A percentile compares a stretch with the other conserved stretches of the same genome.
Evolutionary conservation across 2,329 filamentous ascomycete genomes (phyloP).

Genomic region (Cercospora zeae-maydis): DNA sequence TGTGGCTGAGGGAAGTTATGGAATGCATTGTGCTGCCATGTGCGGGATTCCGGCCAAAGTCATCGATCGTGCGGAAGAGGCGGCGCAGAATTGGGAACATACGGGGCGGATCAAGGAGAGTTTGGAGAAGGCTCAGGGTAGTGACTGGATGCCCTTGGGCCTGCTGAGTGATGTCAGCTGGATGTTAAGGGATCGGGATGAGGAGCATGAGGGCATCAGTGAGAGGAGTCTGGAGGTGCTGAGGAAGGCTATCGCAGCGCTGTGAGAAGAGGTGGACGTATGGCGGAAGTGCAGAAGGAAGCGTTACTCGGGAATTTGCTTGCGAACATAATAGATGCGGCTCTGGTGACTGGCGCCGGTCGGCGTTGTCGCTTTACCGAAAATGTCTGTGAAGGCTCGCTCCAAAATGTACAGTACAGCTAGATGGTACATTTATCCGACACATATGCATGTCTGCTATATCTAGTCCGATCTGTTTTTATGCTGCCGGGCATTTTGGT

Average conservation of each 20-base stretch:
- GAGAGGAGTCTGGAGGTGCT: conserved; percentile 56
- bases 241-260: conserved; percentile 53
- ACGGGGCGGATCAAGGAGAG: conserved; percentile 87
- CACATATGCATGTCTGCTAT: neutral
- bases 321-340: neutral
- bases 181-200: conserved; percentile 58
- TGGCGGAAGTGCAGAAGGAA: neutral
- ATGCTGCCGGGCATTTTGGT: neutral
- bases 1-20: conserved; percentile 93
- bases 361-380: neutral
- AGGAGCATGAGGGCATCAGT: conserved; percentile 38
- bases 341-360: neutral
- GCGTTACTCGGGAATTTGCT: neutral
- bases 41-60: conserved; percentile 83
- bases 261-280: conserved; percentile 37
- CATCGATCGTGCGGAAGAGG: conserved; percentile 81
- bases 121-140: conserved; percentile 66
- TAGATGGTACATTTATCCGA: neutral
- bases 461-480: neutral
- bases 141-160: conserved; percentile 79
- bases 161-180: conserved; percentile 83
- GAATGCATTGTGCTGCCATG: conserved; percentile 99
- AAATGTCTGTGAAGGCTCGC: neutral
- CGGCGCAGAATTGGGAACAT: conserved; percentile 91
- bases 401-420: neutral